Conservation (phyloP, 768 basidiomycete species). For the Ramaria sp. region DNA sequence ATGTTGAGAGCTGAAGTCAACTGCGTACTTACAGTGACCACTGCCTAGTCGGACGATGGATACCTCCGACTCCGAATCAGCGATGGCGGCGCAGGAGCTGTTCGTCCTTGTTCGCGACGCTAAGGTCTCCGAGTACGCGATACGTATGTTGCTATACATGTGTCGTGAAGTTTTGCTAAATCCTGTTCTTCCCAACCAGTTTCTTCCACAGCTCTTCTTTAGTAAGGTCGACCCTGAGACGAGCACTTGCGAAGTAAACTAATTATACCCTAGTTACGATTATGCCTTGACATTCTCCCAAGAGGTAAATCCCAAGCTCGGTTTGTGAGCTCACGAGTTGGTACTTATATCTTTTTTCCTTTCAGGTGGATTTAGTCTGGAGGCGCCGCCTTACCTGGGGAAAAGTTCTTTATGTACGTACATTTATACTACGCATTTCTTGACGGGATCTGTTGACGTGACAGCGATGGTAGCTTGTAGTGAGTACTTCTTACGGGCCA, state of each 20-base stretch:
- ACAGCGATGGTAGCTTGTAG: neutral
- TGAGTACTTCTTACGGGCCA: neutral
- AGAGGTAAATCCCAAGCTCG: neutral
- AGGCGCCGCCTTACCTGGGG: neutral
- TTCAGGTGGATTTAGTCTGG: conserved; percentile 4
- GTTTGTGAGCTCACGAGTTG: neutral
- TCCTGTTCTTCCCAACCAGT: neutral
- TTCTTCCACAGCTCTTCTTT: conserved; percentile 1
- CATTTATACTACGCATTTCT: no score
- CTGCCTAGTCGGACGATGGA: neutral
- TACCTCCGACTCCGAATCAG: neutral
- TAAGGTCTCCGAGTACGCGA: neutral
- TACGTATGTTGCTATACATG: neutral
- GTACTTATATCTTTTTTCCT: neutral
- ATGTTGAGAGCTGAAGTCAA: no score
- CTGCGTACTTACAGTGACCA: no score
- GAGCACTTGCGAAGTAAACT: neutral
- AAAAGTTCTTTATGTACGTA: neutral
- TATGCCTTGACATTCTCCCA: neutral
- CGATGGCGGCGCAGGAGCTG: neutral
- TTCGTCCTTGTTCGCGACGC: neutral
- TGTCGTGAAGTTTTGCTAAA: no score
- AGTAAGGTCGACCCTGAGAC: neutral
- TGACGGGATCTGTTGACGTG: neutral
- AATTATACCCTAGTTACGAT: neutral